Conservation (phyloP, 2,329 filamentous ascomycete genomes). For the Plenodomus tracheiphilus region DNA sequence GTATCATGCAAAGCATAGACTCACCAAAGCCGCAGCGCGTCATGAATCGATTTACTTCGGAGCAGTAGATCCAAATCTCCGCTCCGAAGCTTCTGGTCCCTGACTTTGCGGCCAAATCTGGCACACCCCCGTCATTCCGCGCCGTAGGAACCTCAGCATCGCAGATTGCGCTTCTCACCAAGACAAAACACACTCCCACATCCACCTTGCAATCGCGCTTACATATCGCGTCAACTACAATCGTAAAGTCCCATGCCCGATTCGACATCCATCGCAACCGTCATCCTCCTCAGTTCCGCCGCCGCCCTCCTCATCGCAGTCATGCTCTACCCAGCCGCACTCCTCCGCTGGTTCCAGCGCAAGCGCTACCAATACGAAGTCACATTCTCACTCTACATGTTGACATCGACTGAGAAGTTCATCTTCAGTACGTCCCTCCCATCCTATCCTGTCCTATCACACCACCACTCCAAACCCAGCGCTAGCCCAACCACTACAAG, state of each 20-base stretch:
- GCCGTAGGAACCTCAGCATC: background rate
- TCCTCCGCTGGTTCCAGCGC: constrained; percentile 84
- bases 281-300: constrained; percentile 41
- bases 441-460: constrained; percentile 1
- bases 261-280: constrained; percentile 41
- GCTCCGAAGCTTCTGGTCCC: constrained; percentile 8
- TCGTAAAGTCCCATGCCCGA: constrained; percentile 29
- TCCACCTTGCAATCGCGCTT: no score
- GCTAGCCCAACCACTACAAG: no score
- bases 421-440: constrained; percentile 77
- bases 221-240: no score
- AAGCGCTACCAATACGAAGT: constrained; percentile 99
- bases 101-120: constrained; percentile 1
- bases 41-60: background rate
- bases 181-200: background rate
- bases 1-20: background rate
- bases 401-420: constrained; percentile 93
- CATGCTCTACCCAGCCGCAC: constrained; percentile 54
- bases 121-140: constrained; percentile 5
- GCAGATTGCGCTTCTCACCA: background rate
- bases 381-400: constrained; percentile 95
- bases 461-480: no score
- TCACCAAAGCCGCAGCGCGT: background rate
- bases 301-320: constrained; percentile 48
- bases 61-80: background rate